Evolutionary conservation across 108 stramenopile species (phyloP), one percentile per base, ranked within the genome.

Genomic region (Fistulifera solaris): DNA sequence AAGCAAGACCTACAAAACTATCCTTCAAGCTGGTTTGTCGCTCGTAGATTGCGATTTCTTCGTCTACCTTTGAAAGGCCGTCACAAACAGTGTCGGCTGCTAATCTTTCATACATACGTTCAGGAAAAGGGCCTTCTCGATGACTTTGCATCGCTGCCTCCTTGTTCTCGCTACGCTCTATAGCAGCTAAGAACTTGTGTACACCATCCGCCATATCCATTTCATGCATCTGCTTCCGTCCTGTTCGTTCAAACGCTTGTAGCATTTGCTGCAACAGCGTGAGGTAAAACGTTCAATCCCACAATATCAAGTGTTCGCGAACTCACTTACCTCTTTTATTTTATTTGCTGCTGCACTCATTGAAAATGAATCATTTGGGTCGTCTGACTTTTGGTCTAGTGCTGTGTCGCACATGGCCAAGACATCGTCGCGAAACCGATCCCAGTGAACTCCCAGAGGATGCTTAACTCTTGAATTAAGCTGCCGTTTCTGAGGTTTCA

Each of bases 141-240:
- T 82, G 77, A 22, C 73, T 72, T 14, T 75, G 71, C 68, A 85
- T 83, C 68, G 85, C 65, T 0, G 90, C 90, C 59, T 83, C 81
- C 6, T 12, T 73, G 56, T 91, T 91, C 25, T 43, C 54, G 40
- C 63, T 62, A 27, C 48, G 50, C 0, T 73, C 62, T 39, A 89
- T 53, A 1, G 72, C 55, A 11, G 44, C 47, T 16, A 73, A 44
- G 52, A 71, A 86, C 43, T 70, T 62, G 25, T 76, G 64, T 13
- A 74, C 70, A 13, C 71, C 65, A 51, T 90, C 80, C 15, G 75
- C 71, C 10, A 61, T 28, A 51, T 68, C 72, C 66, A 90, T 62
- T 75, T 86, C 88, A 5, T 50, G 25, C 12, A 51, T 52, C 31
- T 85, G 80, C n/a, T 65, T 63, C 13, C 45, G 40, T 16, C 82